Conservation (phyloP, 2,329 filamentous ascomycete genomes). For the Ophiostoma sp. region DNA sequence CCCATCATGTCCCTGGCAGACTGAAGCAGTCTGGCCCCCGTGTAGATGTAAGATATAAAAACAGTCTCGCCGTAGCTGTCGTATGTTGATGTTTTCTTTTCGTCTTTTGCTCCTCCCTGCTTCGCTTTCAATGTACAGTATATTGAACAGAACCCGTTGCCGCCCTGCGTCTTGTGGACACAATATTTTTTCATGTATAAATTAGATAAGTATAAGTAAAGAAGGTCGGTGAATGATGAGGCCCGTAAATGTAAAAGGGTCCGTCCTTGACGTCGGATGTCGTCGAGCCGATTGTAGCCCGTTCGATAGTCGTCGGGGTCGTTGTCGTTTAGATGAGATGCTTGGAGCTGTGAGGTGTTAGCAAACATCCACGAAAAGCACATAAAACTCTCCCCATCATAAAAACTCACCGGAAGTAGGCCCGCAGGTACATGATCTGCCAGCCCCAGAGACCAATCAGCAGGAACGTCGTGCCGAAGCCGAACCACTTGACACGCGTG, state of each 20-base stretch:
- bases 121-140: not conserved
- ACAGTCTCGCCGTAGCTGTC: not conserved
- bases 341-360: constrained; percentile 56
- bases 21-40: not conserved
- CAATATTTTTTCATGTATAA: not conserved
- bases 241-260: not conserved
- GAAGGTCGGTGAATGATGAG: not conserved
- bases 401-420: constrained; percentile 76
- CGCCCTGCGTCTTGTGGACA: not conserved
- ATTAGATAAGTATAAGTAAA: constrained; percentile 12
- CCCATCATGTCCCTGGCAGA: constrained; percentile 15
- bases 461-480: constrained; percentile 88
- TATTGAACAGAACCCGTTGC: not conserved
- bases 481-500: constrained; percentile 98
- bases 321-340: constrained; percentile 59
- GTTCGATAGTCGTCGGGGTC: not conserved
- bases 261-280: not conserved
- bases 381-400: not conserved
- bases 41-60: not conserved
- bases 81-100: not conserved
- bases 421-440: constrained; percentile 97
- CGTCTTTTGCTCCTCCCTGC: not conserved
- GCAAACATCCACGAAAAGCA: not conserved
- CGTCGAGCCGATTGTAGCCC: not conserved
- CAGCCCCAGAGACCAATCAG: constrained; percentile 85